Conservation (phyloP, 177 flowering plant species). For the Telopea speciosissima region DNA sequence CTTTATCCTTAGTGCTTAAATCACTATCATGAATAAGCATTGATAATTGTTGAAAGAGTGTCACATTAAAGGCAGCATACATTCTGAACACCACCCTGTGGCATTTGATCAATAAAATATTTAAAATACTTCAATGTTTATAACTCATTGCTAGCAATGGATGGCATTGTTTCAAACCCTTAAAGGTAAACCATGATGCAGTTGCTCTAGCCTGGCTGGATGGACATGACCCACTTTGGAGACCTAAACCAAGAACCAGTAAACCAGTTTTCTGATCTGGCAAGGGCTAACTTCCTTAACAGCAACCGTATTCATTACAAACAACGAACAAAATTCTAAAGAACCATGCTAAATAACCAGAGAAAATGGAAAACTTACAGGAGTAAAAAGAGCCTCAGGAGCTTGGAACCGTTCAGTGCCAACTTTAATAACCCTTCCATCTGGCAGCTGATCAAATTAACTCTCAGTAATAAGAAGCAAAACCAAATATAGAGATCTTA, state of each 20-base stretch:
- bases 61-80: background rate
- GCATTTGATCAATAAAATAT: no score
- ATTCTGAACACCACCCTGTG: background rate
- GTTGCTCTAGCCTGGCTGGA: no score
- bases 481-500: background rate
- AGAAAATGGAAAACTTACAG: slow-evolving; percentile 41
- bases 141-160: no score
- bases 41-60: background rate
- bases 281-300: background rate
- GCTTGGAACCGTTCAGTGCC: slow-evolving; percentile 98
- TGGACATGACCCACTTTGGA: no score
- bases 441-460: slow-evolving; percentile 67
- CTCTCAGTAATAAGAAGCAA: slow-evolving; percentile 5
- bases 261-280: no score
- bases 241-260: no score
- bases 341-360: background rate
- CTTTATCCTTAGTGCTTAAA: background rate
- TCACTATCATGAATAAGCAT: background rate
- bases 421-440: slow-evolving; percentile 96
- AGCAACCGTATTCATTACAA: background rate
- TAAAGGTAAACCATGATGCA: no score
- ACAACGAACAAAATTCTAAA: background rate
- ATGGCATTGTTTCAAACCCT: no score
- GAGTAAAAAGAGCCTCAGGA: slow-evolving; percentile 97
- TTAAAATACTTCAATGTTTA: no score